Base-by-base conservation (phyloP, 768 basidiomycete genomes). In the Paxillus ammoniavirescens region DNA sequence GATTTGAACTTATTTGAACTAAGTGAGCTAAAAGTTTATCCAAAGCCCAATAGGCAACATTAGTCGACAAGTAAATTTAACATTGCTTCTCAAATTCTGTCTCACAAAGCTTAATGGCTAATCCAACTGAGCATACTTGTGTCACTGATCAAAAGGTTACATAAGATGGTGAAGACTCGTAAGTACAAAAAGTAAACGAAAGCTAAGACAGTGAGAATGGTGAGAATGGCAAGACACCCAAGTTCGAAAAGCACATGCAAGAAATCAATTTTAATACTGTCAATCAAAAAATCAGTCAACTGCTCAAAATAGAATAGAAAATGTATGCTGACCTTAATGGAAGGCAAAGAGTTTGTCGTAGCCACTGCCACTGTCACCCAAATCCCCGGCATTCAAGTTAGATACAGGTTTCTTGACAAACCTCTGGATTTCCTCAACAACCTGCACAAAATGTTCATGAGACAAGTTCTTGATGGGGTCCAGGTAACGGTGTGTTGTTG, bases 401-500 rank as follows among this genome's bases (percentile, higher is more conserved):
- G n/a, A 15, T 15, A 10, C 38, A 4, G 38, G n/a, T 8, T 15
- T 40, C 38, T 40, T 40, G 38, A 40, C 38, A n/a, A 40, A 40
- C 38, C 17, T 17, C n/a, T 40, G 38, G 38, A 15, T 15, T 40
- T 42, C 55, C 36, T 33, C 43, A 26, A 54, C n/a, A 8, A 58
- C 38, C n/a, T 47, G 26, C n/a, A 38, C 15, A 7, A 56, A 59
- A 18, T 41, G 33, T 18, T 51, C 43, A 13, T 56, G 23, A 14
- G 51, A 47, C 23, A 59, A 35, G 12, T 44, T 36, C 17, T 47
- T 42, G 40, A 57, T 53, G 15, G 56, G 52, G 4, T 12, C 31
- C 36, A 59, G 43, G 23, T 40, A 56, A 21, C 28, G 40, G 9
- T 26, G n/a, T 17, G 55, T 56, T 17, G 44, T 42, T 17, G 47